These are phyloP conservation scores for Nakaseomyces bracarensis DNA, from an alignment of 1,139 yeast genomes.

Conservation along the genomic window DNA sequence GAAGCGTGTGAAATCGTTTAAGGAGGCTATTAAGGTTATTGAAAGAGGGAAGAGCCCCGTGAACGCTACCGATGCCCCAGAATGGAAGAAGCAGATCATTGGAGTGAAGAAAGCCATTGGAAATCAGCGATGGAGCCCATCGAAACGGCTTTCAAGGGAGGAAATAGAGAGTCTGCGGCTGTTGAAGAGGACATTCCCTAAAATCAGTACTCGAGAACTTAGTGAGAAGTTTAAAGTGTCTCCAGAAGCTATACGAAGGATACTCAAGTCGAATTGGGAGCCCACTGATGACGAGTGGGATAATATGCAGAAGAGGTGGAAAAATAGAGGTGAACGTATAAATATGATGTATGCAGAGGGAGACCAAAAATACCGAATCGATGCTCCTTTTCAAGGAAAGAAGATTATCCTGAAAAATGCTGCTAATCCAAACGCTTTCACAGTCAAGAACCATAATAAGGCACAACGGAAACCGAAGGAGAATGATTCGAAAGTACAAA, in stretches of 20 bases:
- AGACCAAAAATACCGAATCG: background rate
- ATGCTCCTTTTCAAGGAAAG: background rate
- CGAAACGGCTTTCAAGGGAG: slow-evolving; percentile 56
- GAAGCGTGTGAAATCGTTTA: background rate
- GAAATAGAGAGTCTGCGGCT: slow-evolving; percentile 60
- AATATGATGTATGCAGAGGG: slow-evolving; percentile 17
- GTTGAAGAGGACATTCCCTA: slow-evolving; percentile 51
- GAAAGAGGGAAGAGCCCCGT: background rate
- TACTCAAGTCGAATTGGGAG: slow-evolving; percentile 66
- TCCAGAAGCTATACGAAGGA: slow-evolving; percentile 77
- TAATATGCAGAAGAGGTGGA: slow-evolving; percentile 42
- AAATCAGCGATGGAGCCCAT: slow-evolving; percentile 58
- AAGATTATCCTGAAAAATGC: slow-evolving; percentile 5
- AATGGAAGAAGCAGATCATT: slow-evolving; percentile 63
- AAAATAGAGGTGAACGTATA: slow-evolving; percentile 36
- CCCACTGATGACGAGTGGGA: slow-evolving; percentile 51
- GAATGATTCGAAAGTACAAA: background rate
- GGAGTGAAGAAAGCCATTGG: slow-evolving; percentile 54
- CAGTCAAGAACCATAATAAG: background rate
- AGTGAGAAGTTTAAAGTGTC: slow-evolving; percentile 62
- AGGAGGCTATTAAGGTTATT: background rate
- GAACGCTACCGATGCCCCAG: slow-evolving; percentile 12
- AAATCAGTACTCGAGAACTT: slow-evolving; percentile 49
- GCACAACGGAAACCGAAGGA: background rate
- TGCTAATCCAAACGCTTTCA: slow-evolving; percentile 3